Conservation (phyloP, 2,329 filamentous ascomycete species). For the Verticillium alfalfae region DNA sequence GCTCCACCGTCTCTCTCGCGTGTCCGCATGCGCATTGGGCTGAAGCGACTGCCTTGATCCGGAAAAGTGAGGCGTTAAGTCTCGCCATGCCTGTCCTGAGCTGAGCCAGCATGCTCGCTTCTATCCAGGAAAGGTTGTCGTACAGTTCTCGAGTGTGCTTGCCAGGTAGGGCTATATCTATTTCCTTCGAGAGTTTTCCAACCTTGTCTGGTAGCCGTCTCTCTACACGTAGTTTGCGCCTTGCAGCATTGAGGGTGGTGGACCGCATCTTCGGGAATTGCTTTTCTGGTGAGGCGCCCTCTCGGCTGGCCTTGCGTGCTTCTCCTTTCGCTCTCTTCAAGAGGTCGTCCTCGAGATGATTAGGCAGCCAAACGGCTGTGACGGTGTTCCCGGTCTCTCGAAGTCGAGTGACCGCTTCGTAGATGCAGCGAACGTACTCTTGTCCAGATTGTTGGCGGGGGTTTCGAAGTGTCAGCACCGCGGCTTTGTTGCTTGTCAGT, state of each 20-base stretch:
- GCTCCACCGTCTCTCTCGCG: too few relatives aligned
- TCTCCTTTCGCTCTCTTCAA: neutral
- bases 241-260: neutral
- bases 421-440: neutral
- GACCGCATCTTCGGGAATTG: neutral
- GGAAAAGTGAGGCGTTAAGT: too few relatives aligned
- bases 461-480: neutral
- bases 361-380: neutral
- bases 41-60: too few relatives aligned
- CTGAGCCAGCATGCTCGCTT: too few relatives aligned
- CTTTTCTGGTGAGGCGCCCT: neutral
- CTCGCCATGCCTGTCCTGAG: too few relatives aligned
- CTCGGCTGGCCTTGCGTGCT: neutral
- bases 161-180: conserved; percentile 11
- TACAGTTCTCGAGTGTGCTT: conserved; percentile 9
- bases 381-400: neutral
- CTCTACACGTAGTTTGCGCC: neutral
- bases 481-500: neutral
- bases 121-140: too few relatives aligned
- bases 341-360: neutral
- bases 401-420: neutral
- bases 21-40: too few relatives aligned
- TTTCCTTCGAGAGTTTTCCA: conserved; percentile 10
- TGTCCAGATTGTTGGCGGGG: neutral
- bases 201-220: conserved; percentile 7